Base-by-base conservation (phyloP, 768 basidiomycete species). In the Rhodocollybia butyracea region DNA sequence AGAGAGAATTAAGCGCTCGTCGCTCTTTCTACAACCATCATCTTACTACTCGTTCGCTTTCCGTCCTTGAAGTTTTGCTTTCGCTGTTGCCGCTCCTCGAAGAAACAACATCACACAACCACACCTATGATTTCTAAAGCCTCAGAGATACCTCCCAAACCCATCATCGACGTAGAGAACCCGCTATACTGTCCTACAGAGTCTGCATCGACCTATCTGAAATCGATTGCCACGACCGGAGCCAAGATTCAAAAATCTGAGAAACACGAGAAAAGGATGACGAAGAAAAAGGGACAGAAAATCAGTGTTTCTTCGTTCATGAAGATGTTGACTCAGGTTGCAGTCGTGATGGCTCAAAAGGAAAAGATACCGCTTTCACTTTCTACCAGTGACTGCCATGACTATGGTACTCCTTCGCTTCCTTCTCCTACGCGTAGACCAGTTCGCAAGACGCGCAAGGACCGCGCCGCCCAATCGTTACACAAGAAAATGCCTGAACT, bases 101-200 rank as follows among this genome's bases (percentile, higher is more conserved):
- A n/a, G n/a, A n/a, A n/a, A n/a, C n/a, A n/a, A n/a, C n/a, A n/a
- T n/a, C n/a, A n/a, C n/a, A 39, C 38, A 12, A 12, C n/a, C n/a
- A 39, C 38, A 39, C n/a, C n/a, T 24, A 38, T 52, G 22, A 24
- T 7, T 31, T 31, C 22, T 15, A 26, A 31, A 22, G 12, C 39
- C 24, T 30, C 43, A 24, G 42, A 26, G n/a, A 26, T 54, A 46
- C 80, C 79, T 38, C 11, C 22, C 32, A 19, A 22, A 26, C 48
- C 48, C 48, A 54, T 73, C 17, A 63, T 80, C 26, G 81, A 84
- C 66, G 64, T 72, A n/a, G 68, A 78, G 26, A 85, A 85, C 55
- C 83, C 84, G 5, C 70, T 79, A 40, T 85, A 84, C 66, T 85
- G 83, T 57, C 82, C 83, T 13, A 61, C 72, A 22, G 55, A 83